Percentiles rank a stretch among this genome's conserved stretches.
These are phyloP conservation scores for Diutina sp. DNA, from an alignment of 1,139 yeast genomes.

Conservation along the genomic window DNA sequence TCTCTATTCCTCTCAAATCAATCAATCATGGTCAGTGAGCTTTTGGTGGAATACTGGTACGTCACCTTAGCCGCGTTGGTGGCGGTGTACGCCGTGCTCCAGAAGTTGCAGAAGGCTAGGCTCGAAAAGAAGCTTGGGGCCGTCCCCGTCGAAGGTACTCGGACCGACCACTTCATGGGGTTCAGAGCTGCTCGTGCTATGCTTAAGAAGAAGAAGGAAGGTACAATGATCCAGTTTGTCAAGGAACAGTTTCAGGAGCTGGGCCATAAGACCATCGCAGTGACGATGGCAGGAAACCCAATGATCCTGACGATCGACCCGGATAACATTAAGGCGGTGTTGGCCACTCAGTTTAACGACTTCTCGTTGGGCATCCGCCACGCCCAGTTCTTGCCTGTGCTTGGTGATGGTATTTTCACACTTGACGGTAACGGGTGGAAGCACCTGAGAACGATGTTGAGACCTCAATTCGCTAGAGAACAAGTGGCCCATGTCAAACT, in stretches of 20 bases:
- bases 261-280: neutral
- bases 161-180: neutral
- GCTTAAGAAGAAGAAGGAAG: neutral
- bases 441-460: neutral
- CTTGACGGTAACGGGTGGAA: slow-evolving; percentile 2
- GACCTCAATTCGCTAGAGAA: slow-evolving; percentile 2
- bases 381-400: neutral
- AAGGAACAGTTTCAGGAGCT: neutral
- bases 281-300: slow-evolving; percentile 12
- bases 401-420: neutral
- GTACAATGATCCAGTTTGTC: neutral
- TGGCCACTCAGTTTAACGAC: slow-evolving; percentile 2
- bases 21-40: neutral
- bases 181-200: neutral
- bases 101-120: neutral
- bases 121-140: neutral
- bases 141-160: neutral
- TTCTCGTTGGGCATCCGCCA: slow-evolving; percentile 1
- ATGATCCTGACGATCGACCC: slow-evolving; percentile 14
- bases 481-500: neutral
- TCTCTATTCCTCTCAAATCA: neutral
- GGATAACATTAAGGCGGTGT: slow-evolving; percentile 1
- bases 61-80: neutral
- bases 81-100: neutral
- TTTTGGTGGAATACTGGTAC: neutral